A percentile compares a stretch with the other conserved stretches of the same genome.
Conservation (phyloP, 495 filamentous ascomycete genomes). For the Podospora pseudoanserina region DNA sequence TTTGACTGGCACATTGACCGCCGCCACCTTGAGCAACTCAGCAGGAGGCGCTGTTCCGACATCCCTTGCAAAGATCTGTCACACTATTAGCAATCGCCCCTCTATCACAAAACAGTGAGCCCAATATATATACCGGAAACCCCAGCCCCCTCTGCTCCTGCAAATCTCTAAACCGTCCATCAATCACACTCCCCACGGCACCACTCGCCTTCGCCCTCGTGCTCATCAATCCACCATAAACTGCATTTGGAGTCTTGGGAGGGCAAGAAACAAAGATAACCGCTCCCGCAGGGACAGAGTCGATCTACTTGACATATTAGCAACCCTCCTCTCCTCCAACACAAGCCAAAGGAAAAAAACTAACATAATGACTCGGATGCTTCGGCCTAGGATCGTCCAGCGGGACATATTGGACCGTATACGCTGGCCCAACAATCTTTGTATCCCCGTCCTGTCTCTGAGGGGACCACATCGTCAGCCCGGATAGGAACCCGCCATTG, state of each 20-base stretch:
- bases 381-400: conserved; percentile 46
- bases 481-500: conserved; percentile 56
- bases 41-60: conserved; percentile 51
- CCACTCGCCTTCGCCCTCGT: conserved; percentile 48
- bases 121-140: conserved; percentile 36
- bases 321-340: background rate
- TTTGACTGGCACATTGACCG: conserved; percentile 41
- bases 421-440: conserved; percentile 56
- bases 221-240: conserved; percentile 60
- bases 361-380: conserved; percentile 47
- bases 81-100: conserved; percentile 10
- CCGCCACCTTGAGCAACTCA: conserved; percentile 43
- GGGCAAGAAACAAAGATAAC: conserved; percentile 58
- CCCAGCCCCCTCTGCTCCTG: conserved; percentile 55
- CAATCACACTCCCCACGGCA: conserved; percentile 48
- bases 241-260: conserved; percentile 49
- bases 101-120: background rate
- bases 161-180: conserved; percentile 57
- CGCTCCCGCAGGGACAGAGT: conserved; percentile 47
- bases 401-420: conserved; percentile 53
- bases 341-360: conserved; percentile 3
- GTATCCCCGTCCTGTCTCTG: conserved; percentile 46
- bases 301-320: conserved; percentile 41
- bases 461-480: conserved; percentile 57
- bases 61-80: conserved; percentile 50